Evolutionary conservation across 2,329 filamentous ascomycete species (phyloP).

Genomic region (Diplodia corticola): DNA sequence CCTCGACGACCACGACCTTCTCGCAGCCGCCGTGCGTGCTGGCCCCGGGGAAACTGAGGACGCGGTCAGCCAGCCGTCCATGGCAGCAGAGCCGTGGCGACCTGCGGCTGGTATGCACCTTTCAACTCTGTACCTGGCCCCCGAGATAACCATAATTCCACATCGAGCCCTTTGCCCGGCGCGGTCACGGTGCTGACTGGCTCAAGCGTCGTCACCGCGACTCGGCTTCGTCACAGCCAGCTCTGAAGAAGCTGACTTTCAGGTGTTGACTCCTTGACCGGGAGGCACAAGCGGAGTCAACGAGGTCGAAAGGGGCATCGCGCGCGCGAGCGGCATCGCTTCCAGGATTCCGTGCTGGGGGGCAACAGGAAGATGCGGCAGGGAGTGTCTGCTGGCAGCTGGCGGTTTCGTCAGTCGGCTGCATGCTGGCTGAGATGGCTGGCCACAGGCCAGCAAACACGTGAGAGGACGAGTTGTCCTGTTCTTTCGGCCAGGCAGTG

Average conservation of each 20-base stretch:
- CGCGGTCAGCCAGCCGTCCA: conserved; percentile 2
- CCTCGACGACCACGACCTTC: neutral
- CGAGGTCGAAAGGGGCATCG: neutral
- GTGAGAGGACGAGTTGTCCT: neutral
- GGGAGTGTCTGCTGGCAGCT: neutral
- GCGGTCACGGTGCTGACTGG: neutral
- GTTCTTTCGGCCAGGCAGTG: neutral
- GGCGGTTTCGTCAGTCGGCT: neutral
- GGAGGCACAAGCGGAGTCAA: neutral
- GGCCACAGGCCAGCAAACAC: conserved; percentile 5
- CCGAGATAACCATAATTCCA: conserved; percentile 10
- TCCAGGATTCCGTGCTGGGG: conserved; percentile 3
- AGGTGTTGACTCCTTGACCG: neutral
- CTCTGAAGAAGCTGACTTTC: conserved; percentile 17
- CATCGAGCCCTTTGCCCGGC: neutral
- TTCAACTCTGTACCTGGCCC: conserved; percentile 5
- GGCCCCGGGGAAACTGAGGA: neutral
- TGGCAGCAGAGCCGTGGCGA: neutral
- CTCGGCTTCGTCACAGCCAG: neutral
- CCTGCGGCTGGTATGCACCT: neutral
- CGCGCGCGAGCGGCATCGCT: conserved; percentile 1
- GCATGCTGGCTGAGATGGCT: neutral
- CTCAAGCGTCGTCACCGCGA: neutral
- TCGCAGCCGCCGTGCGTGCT: neutral
- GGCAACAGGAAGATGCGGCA: neutral